Conservation (phyloP, 352 stramenopile genomes). For the Pythium rhizo-oryzae region DNA sequence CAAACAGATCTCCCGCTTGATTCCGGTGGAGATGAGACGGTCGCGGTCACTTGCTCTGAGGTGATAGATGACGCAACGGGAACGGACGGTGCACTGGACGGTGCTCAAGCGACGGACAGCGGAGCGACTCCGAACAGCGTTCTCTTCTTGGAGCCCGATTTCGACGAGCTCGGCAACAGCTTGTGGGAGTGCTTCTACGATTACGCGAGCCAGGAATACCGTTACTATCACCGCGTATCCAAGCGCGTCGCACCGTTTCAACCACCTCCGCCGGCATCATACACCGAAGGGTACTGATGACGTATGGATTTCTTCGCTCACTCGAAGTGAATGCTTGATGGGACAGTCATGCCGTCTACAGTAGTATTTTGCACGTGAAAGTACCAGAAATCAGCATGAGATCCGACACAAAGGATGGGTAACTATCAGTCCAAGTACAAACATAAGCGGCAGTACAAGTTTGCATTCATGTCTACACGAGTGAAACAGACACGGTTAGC, state of each 20-base stretch:
- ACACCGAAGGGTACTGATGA: neutral
- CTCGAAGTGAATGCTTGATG: neutral
- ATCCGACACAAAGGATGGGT: neutral
- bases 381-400: constrained; percentile 8
- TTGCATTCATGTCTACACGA: constrained; percentile 34
- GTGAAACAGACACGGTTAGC: constrained; percentile 32
- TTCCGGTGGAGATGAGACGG: neutral
- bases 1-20: neutral
- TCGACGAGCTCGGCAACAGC: constrained; percentile 54
- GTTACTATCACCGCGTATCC: constrained; percentile 69
- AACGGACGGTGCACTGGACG: neutral
- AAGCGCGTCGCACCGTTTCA: constrained; percentile 46
- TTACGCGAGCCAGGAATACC: constrained; percentile 52
- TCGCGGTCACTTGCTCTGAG: neutral
- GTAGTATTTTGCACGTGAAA: neutral
- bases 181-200: constrained; percentile 78
- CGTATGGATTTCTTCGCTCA: neutral
- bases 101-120: neutral
- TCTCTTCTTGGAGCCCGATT: constrained; percentile 47
- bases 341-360: neutral
- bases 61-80: neutral
- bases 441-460: constrained; percentile 26
- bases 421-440: neutral
- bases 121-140: constrained; percentile 5
- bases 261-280: neutral